These are phyloP conservation scores for Butyriboletus loyo DNA, from an alignment of 768 basidiomycete species.

Conservation along the genomic window DNA sequence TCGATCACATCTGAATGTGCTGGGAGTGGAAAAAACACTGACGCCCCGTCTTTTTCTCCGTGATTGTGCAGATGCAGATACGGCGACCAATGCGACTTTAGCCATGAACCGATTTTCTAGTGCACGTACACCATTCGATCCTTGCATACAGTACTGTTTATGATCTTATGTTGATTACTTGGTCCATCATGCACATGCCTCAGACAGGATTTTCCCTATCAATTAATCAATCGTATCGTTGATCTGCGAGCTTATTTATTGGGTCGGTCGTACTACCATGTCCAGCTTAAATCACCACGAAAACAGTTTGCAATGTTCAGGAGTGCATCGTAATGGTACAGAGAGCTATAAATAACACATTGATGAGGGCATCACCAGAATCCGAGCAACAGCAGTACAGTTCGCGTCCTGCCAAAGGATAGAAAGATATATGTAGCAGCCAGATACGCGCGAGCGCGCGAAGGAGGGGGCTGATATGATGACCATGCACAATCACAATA, in stretches of 20 bases:
- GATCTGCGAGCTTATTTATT: conserved; percentile 16
- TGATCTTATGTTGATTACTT: conserved; percentile 12
- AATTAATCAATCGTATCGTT: conserved; percentile 3
- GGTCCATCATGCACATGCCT: no score
- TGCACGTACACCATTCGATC: background rate
- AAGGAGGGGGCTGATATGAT: conserved; percentile 13
- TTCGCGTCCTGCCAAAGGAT: conserved; percentile 25
- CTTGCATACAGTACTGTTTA: conserved; percentile 17
- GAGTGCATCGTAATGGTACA: conserved; percentile 31
- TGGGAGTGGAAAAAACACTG: conserved; percentile 31
- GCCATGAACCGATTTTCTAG: conserved; percentile 54
- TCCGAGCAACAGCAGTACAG: conserved; percentile 24
- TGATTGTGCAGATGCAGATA: conserved; percentile 76
- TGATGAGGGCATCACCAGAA: conserved; percentile 22
- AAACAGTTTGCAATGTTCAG: conserved; percentile 16
- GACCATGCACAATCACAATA: conserved; percentile 26
- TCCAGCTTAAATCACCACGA: conserved; percentile 5
- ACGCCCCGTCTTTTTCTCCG: conserved; percentile 35
- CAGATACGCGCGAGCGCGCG: conserved; percentile 6
- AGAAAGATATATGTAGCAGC: conserved; percentile 31
- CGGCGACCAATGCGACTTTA: conserved; percentile 85
- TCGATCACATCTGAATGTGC: conserved; percentile 37
- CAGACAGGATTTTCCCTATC: conserved; percentile 1
- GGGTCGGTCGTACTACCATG: background rate
- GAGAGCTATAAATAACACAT: conserved; percentile 37